Conservation (phyloP, 2,329 filamentous ascomycete species). For the Thermochaetoides dissita region DNA sequence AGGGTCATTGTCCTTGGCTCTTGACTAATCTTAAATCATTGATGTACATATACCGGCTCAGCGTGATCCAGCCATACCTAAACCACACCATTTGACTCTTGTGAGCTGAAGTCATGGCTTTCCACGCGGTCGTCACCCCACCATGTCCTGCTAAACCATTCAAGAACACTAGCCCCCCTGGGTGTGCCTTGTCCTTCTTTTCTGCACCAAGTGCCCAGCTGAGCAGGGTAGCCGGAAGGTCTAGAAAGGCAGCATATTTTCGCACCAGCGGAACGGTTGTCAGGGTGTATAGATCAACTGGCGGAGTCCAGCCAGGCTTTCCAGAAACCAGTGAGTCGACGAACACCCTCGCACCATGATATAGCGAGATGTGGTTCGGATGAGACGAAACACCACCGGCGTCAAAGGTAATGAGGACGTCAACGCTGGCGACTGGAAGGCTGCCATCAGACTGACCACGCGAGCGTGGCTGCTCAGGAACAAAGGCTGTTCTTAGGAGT, state of each 20-base stretch:
- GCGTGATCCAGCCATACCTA: conserved; percentile 81
- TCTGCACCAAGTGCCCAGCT: conserved; percentile 32
- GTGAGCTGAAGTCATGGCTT: conserved; percentile 81
- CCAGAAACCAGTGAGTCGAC: conserved; percentile 50
- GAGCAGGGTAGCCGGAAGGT: conserved; percentile 57
- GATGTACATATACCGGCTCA: conserved; percentile 89
- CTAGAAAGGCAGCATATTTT: conserved; percentile 71
- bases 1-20: conserved; percentile 12
- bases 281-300: conserved; percentile 76
- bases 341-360: conserved; percentile 66
- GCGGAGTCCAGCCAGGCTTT: conserved; percentile 50
- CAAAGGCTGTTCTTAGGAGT: conserved; percentile 61
- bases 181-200: conserved; percentile 30
- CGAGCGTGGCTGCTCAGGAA: conserved; percentile 40
- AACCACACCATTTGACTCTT: conserved; percentile 98
- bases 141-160: conserved; percentile 49
- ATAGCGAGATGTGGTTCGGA: conserved; percentile 85
- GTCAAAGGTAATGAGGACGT: conserved; percentile 86
- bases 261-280: conserved; percentile 56
- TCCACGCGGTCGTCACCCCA: conserved; percentile 48
- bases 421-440: conserved; percentile 44
- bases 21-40: conserved; percentile 62
- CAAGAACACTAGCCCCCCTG: conserved; percentile 33
- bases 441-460: conserved; percentile 13
- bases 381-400: conserved; percentile 67